Evolutionary conservation across 2,329 filamentous ascomycete species (phyloP).

Genomic region (Monosporascus sp.): DNA sequence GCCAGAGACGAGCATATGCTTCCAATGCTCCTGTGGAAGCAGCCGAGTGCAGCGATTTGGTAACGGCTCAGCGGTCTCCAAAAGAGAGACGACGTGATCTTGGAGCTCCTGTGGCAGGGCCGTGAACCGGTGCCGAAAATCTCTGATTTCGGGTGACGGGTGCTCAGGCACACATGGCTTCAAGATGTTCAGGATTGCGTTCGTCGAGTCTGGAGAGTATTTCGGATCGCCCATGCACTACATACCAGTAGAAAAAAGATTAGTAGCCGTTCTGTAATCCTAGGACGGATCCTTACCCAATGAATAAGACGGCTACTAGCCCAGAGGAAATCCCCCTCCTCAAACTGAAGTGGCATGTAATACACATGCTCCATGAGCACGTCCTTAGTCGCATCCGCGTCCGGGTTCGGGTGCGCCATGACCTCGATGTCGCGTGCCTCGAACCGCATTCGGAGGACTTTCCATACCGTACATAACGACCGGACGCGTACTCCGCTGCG

Average conservation of each 20-base stretch:
- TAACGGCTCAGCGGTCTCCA: constrained; percentile 3
- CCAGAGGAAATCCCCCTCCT: not conserved
- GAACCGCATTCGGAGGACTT: constrained; percentile 12
- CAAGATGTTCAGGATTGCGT: constrained; percentile 8
- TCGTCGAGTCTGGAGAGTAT: constrained; percentile 3
- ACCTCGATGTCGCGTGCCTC: constrained; percentile 12
- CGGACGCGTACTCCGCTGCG: constrained; percentile 7
- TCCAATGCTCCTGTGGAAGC: constrained; percentile 13
- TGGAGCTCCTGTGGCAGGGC: constrained; percentile 9
- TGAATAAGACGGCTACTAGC: not conserved
- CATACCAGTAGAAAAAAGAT: not conserved
- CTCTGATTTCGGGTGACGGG: not conserved
- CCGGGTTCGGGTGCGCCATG: constrained; percentile 3
- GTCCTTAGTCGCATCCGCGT: not conserved
- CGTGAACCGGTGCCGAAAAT: constrained; percentile 8
- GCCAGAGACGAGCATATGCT: constrained; percentile 10
- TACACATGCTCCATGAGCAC: constrained; percentile 7
- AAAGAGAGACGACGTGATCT: constrained; percentile 1
- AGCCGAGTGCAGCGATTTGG: constrained; percentile 11
- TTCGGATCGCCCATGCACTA: not conserved
- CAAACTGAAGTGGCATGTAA: constrained; percentile 4
- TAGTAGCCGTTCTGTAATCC: too few relatives aligned
- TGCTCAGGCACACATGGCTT: constrained; percentile 1
- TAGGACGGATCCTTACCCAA: constrained; percentile 1
- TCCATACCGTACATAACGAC: constrained; percentile 15